Conservation (phyloP, 306 rosid genomes). For the cucumber (Cucumis sativus) region Cucumber_9930_V3 NC_026656.2:24490501-24491000, state of each 20-base stretch:
- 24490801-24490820: not conserved
- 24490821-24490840: not conserved
- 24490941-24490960: not conserved
- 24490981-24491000: not conserved
- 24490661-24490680: not conserved
- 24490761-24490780: not conserved
- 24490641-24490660: no score
- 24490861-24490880: not conserved
- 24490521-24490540: no score
- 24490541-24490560: no score
- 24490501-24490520: no score
- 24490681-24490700: not conserved
- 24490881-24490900: not conserved
- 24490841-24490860: not conserved
- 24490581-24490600: no score
- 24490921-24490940: not conserved
- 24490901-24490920: not conserved
- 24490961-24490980: not conserved
- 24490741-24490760: conserved; percentile 5
- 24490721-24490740: conserved; percentile 10
- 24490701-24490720: not conserved
- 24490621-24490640: no score
- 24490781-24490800: not conserved
- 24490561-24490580: no score
- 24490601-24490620: no score